Conservation (phyloP, 305 asterid species). For the Withania somnifera region DNA sequence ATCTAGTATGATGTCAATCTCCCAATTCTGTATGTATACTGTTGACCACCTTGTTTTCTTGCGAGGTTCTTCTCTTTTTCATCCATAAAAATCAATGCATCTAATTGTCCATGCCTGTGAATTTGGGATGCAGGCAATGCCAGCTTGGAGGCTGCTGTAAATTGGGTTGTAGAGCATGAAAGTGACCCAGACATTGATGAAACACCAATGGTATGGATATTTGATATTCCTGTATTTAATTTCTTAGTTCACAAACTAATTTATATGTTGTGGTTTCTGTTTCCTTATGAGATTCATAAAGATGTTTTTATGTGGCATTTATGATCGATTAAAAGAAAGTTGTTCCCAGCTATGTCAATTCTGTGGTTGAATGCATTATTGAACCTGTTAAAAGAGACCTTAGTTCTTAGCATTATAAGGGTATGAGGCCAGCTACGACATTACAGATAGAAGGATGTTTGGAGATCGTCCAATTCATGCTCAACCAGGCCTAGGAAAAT, state of each 20-base stretch:
- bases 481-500: not conserved
- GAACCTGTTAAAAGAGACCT: not conserved
- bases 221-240: not conserved
- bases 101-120: not conserved
- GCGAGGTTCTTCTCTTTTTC: not conserved
- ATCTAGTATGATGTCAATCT: not conserved
- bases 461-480: not conserved
- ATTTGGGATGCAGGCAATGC: conserved; percentile 45
- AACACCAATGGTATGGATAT: conserved; percentile 62
- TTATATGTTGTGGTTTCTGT: not conserved
- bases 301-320: not conserved
- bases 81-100: not conserved
- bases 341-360: not conserved
- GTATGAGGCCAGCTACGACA: not conserved
- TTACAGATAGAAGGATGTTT: not conserved
- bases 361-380: not conserved
- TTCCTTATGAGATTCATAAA: not conserved
- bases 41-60: not conserved
- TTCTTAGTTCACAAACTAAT: not conserved
- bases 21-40: not conserved
- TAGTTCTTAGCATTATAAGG: not conserved
- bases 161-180: conserved; percentile 94
- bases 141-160: conserved; percentile 76
- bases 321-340: not conserved
- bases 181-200: conserved; percentile 80